Conservation (phyloP, 768 basidiomycete species). For the Leccinellum rugosiceps region DNA sequence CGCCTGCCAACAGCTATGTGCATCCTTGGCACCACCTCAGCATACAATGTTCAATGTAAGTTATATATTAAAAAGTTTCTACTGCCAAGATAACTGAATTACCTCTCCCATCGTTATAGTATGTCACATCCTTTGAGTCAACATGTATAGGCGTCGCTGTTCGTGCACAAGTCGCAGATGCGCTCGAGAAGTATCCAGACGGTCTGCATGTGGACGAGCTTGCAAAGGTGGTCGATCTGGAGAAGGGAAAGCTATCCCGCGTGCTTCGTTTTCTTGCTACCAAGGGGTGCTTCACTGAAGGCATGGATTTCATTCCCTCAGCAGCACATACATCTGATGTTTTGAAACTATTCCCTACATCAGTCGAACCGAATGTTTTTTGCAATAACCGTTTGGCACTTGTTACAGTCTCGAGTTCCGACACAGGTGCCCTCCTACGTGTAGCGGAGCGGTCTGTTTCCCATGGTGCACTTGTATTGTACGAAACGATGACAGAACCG, state of each 20-base stretch:
- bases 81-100: neutral
- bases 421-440: constrained; percentile 5
- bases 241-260: constrained; percentile 28
- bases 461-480: constrained; percentile 17
- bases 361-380: constrained; percentile 27
- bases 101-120: constrained; percentile 2
- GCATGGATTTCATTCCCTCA: neutral
- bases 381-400: constrained; percentile 35
- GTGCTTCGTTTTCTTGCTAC: constrained; percentile 30
- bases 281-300: constrained; percentile 20
- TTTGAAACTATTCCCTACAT: neutral
- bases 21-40: constrained; percentile 25
- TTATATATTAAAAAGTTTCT: neutral
- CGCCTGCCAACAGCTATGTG: constrained; percentile 28
- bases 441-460: constrained; percentile 9
- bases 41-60: constrained; percentile 27
- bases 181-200: constrained; percentile 20
- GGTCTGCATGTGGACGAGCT: constrained; percentile 30
- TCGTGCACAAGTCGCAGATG: neutral
- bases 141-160: constrained; percentile 12
- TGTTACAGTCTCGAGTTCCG: constrained; percentile 16
- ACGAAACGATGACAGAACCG: constrained; percentile 24
- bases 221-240: constrained; percentile 19
- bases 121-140: constrained; percentile 22
- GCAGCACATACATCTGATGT: neutral